These are phyloP conservation scores for Sanghuangporus weigelae DNA, from an alignment of 1,284 basidiomycete genomes.

Conservation along the genomic window DNA sequence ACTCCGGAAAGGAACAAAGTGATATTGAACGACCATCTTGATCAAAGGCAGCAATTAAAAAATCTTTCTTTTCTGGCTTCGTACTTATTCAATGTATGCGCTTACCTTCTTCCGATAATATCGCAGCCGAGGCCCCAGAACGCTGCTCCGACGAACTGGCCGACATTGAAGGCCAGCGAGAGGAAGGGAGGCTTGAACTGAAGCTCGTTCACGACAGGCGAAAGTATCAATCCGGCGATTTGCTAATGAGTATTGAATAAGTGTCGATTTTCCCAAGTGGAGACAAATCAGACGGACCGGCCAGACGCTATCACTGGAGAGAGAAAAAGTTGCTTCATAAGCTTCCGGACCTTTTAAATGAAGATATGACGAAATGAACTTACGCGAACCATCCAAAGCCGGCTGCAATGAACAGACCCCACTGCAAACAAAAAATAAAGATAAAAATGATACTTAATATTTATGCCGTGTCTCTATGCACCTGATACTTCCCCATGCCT, in stretches of 20 bases:
- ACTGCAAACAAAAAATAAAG: conserved; percentile 28
- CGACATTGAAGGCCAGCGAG: conserved; percentile 54
- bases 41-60: conserved; percentile 26
- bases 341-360: neutral
- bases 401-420: conserved; percentile 52
- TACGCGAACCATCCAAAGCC: conserved; percentile 72
- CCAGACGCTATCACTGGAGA: conserved; percentile 41
- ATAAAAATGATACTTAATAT: neutral
- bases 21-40: conserved; percentile 67
- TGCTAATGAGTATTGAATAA: conserved; percentile 31
- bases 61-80: conserved; percentile 16
- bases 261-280: neutral
- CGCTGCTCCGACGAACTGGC: conserved; percentile 60
- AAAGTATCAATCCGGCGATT: conserved; percentile 49
- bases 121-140: conserved; percentile 59
- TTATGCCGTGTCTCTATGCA: conserved; percentile 23
- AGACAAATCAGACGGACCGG: conserved; percentile 30
- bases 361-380: conserved; percentile 23
- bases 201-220: conserved; percentile 54
- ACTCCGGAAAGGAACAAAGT: conserved; percentile 67
- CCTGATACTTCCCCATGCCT: conserved; percentile 71
- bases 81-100: conserved; percentile 13
- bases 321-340: neutral
- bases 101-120: conserved; percentile 53
- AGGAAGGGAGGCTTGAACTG: conserved; percentile 49